Conservation (phyloP, 192 early-diverging fungal species). For the Entophlyctis luteolus region DNA sequence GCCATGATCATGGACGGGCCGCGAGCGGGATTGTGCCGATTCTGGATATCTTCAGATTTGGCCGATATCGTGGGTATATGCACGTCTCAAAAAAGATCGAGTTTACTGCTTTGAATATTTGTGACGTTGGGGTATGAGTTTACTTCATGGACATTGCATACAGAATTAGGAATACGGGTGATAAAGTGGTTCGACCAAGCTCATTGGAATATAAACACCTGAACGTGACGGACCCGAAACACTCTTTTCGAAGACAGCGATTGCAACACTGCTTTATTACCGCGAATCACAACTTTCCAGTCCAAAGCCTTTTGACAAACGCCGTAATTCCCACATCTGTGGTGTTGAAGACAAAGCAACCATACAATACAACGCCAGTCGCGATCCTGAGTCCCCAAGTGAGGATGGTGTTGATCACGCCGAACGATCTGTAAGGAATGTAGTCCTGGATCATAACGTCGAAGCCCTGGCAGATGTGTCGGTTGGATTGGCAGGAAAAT, state of each 20-base stretch:
- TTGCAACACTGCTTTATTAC: neutral
- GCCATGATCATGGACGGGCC: too few species aligned
- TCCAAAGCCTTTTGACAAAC: conserved; percentile 79
- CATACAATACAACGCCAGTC: conserved; percentile 74
- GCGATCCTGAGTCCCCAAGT: conserved; percentile 61
- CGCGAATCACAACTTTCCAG: conserved; percentile 63
- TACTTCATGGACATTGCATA: too few species aligned
- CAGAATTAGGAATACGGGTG: too few species aligned
- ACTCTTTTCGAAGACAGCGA: neutral
- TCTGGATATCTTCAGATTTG: too few species aligned
- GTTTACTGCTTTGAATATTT: too few species aligned
- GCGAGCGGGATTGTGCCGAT: too few species aligned
- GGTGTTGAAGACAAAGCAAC: conserved; percentile 91
- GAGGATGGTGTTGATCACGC: conserved; percentile 53
- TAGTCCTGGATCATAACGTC: conserved; percentile 75
- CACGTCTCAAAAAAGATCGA: too few species aligned
- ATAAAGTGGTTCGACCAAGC: too few species aligned
- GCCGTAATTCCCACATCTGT: conserved; percentile 91
- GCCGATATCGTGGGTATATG: too few species aligned
- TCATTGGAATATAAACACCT: too few species aligned
- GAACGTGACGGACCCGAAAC: neutral
- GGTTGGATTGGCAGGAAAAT: neutral
- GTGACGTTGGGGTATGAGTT: too few species aligned
- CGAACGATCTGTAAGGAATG: conserved; percentile 65
- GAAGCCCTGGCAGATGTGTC: conserved; percentile 49